phyloP scores from a whole-genome alignment of 148 eudicot species.

The Silene conica region DNA sequence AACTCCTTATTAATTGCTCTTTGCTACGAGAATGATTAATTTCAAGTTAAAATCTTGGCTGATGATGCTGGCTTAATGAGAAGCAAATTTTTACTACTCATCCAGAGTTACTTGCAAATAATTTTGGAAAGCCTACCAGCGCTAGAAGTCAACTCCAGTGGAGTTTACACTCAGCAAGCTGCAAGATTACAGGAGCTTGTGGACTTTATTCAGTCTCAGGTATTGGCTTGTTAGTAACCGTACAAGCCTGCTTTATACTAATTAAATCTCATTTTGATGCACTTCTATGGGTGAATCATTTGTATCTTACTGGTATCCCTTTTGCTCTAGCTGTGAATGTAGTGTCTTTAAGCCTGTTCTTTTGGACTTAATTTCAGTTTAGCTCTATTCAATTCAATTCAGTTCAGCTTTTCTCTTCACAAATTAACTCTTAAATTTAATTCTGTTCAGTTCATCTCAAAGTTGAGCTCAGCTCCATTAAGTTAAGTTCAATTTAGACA shows the following conservation, averaged over 20 bases:
- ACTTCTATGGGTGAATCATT: background rate
- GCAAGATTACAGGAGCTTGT: conserved; percentile 84
- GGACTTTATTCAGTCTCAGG: conserved; percentile 88
- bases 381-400: too few relatives aligned
- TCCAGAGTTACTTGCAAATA: conserved; percentile 80
- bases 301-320: background rate
- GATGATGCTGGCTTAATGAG: background rate
- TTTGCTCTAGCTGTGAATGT: background rate
- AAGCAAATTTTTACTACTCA: conserved; percentile 20
- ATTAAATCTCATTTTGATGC: background rate
- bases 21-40: background rate
- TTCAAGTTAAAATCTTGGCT: background rate
- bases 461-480: too few relatives aligned
- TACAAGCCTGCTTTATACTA: background rate
- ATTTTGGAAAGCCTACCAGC: conserved; percentile 72
- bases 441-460: too few relatives aligned
- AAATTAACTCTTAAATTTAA: too few relatives aligned
- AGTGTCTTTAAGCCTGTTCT: too few relatives aligned
- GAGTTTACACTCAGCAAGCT: conserved; percentile 83
- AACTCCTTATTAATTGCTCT: background rate
- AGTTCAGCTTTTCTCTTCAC: too few relatives aligned
- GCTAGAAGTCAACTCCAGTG: conserved; percentile 63
- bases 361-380: too few relatives aligned
- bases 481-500: too few relatives aligned
- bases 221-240: conserved; percentile 20